These are phyloP conservation scores for Fusarium brachygibbosum DNA, from an alignment of 2,329 filamentous ascomycete genomes.

Conservation along the genomic window DNA sequence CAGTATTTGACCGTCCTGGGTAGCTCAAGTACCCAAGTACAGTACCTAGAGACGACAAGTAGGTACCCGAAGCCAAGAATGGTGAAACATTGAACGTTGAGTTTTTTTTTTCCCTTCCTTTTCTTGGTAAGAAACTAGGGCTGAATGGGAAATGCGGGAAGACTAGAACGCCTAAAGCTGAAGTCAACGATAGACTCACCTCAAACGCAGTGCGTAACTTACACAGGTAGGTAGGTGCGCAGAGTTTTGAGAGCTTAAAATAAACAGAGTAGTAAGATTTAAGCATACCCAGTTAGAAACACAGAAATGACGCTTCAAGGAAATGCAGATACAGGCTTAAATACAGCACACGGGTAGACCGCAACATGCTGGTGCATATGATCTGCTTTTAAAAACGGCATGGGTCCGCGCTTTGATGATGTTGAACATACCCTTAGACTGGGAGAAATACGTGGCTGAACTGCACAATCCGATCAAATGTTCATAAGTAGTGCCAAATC, in stretches of 20 bases:
- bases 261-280: not conserved
- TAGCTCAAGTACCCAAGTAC: not conserved
- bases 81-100: slow-evolving; percentile 35
- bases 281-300: not conserved
- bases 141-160: slow-evolving; percentile 33
- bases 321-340: not conserved
- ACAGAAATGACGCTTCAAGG: not conserved
- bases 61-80: slow-evolving; percentile 18
- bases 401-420: slow-evolving; percentile 15
- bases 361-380: slow-evolving; percentile 33
- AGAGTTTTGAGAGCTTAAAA: slow-evolving; percentile 1
- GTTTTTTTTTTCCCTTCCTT: not conserved
- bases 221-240: not conserved
- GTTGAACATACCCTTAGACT: not conserved
- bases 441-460: slow-evolving; percentile 5
- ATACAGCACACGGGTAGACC: slow-evolving; percentile 6
- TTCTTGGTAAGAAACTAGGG: slow-evolving; percentile 7
- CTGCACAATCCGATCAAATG: slow-evolving; percentile 12
- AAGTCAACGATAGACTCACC: slow-evolving; percentile 8
- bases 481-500: slow-evolving; percentile 7
- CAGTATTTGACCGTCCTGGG: slow-evolving; percentile 2
- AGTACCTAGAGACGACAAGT: not conserved
- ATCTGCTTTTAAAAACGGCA: slow-evolving; percentile 36
- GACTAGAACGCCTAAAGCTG: slow-evolving; percentile 3
- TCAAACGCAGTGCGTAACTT: slow-evolving; percentile 3